Percentiles rank a stretch among this genome's conserved stretches.
These are phyloP conservation scores for Cocos nucifera DNA, from an alignment of 176 grass and related monocot genomes.

Conservation along the genomic window DNA sequence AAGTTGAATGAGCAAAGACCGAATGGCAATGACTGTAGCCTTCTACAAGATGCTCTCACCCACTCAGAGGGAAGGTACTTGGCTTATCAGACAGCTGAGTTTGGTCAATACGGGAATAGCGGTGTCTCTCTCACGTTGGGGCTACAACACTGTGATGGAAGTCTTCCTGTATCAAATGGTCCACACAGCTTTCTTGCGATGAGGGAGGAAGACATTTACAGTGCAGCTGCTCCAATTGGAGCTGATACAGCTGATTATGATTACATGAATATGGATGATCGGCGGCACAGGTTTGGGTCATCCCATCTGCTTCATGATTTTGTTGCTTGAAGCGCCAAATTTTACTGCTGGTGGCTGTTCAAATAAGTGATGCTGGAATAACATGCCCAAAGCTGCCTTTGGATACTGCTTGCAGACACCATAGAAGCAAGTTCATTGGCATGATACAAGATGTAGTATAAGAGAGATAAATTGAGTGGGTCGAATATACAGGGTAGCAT, in stretches of 20 bases:
- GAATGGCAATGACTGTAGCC: constrained; percentile 8
- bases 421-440: not conserved
- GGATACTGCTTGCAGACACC: constrained; percentile 4
- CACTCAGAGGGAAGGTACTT: constrained; percentile 51
- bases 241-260: not conserved
- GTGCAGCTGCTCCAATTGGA: constrained; percentile 1
- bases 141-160: constrained; percentile 40
- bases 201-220: not conserved
- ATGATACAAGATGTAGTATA: constrained; percentile 39
- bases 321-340: constrained; percentile 36
- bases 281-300: constrained; percentile 14
- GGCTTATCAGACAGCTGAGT: constrained; percentile 52
- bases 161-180: not conserved
- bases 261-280: not conserved
- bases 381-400: constrained; percentile 25
- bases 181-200: not conserved
- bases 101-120: constrained; percentile 26
- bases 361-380: constrained; percentile 25
- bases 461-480: constrained; percentile 17
- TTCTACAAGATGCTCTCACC: constrained; percentile 51
- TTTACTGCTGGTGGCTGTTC: constrained; percentile 20
- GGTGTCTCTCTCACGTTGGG: constrained; percentile 85
- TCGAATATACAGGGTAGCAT: constrained; percentile 36
- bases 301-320: constrained; percentile 89
- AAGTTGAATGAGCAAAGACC: constrained; percentile 25